These are phyloP conservation scores for Stemphylium vesicarium DNA, from an alignment of 2,329 filamentous ascomycete species.

Conservation along the genomic window DNA sequence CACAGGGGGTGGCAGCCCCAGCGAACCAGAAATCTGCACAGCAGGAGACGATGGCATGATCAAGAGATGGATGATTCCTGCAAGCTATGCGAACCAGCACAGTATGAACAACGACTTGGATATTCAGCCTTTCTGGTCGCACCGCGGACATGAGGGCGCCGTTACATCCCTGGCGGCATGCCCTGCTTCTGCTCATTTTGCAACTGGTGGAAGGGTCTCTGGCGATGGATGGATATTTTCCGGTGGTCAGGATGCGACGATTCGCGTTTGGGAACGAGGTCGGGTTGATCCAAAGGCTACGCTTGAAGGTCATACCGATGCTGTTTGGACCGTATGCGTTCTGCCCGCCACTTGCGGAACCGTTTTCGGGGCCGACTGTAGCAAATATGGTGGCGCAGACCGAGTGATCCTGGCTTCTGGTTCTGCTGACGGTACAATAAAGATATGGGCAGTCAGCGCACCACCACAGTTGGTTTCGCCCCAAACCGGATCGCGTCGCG, in stretches of 20 bases:
- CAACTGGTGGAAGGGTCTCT: conserved; percentile 82
- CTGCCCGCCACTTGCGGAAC: conserved; percentile 81
- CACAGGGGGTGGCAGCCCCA: conserved; percentile 92
- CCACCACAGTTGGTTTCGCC: conserved; percentile 86
- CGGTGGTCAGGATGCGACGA: conserved; percentile 89
- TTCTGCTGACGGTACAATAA: conserved; percentile 86
- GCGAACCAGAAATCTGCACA: conserved; percentile 96
- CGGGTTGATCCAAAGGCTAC: conserved; percentile 94
- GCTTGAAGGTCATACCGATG: conserved; percentile 91
- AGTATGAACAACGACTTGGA: conserved; percentile 79
- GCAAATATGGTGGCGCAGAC: conserved; percentile 78
- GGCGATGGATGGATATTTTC: conserved; percentile 99
- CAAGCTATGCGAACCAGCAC: conserved; percentile 71
- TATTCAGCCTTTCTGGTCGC: conserved; percentile 91
- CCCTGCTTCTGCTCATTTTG: conserved; percentile 85
- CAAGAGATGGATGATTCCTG: conserved; percentile 94
- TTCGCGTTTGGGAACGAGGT: conserved; percentile 94
- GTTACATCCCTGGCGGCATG: conserved; percentile 88
- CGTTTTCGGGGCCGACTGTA: conserved; percentile 76
- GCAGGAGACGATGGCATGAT: conserved; percentile 94
- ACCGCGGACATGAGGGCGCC: conserved; percentile 89
- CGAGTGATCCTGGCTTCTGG: conserved; percentile 90
- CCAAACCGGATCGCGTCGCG: conserved; percentile 73
- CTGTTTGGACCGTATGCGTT: conserved; percentile 94
- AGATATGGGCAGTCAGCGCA: conserved; percentile 92